A percentile compares a stretch with the other conserved stretches of the same genome.
These are phyloP conservation scores for Evernia prunastri DNA, from an alignment of 495 filamentous ascomycete genomes.

Conservation along the genomic window DNA sequence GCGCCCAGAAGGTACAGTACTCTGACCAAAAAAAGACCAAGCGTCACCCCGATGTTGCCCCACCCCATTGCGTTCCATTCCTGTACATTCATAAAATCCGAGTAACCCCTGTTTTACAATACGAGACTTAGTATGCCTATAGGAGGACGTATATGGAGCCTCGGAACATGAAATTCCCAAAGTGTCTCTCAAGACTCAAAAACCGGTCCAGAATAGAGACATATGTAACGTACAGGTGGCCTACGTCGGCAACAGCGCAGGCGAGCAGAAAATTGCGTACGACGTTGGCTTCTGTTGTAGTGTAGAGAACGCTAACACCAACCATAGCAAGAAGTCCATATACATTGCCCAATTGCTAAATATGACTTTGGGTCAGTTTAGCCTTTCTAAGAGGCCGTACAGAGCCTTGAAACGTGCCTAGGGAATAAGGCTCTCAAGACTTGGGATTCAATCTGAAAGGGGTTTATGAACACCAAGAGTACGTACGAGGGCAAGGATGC, in stretches of 20 bases:
- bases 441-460: no score
- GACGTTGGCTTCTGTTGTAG: constrained; percentile 57
- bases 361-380: no score
- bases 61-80: constrained; percentile 65
- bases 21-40: constrained; percentile 49
- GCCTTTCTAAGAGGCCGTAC: no score
- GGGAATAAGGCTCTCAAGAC: no score
- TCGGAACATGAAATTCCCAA: background rate
- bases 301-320: constrained; percentile 52
- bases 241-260: constrained; percentile 59
- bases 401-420: no score
- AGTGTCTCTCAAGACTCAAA: background rate
- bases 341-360: constrained; percentile 61
- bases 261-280: constrained; percentile 62
- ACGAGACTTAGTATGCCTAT: background rate
- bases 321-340: constrained; percentile 61
- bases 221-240: constrained; percentile 59
- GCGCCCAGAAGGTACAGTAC: constrained; percentile 50
- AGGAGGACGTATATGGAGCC: background rate
- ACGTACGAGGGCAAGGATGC: constrained; percentile 49
- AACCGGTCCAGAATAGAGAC: background rate
- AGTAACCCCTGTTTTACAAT: constrained; percentile 36
- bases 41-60: constrained; percentile 64
- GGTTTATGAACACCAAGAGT: no score
- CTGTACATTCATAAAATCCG: constrained; percentile 45